Evolutionary conservation across 202 grass and related monocot species (phyloP), one percentile per base, ranked within the genome.

Genomic region (Panicum hallii): DNA sequence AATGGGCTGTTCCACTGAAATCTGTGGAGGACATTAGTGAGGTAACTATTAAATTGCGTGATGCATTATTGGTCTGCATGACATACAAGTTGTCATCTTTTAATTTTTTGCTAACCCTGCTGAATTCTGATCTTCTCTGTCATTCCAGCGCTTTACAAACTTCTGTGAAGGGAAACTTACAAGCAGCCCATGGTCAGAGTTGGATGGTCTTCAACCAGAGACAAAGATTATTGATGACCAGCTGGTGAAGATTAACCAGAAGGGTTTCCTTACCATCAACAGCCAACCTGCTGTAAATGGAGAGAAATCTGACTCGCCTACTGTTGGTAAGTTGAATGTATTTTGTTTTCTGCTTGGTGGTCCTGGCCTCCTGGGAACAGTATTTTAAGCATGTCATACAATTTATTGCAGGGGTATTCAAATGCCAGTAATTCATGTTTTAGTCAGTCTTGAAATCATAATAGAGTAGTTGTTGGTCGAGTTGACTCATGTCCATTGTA

Each of bases 261-360:
- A 94, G 72, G 94, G 91, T 55, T 97, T 93, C 82, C 94, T 97
- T 82, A 97, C 94, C 72, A 97, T 97, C 68, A 97, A 97, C 77
- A 97, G 94, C 72, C 94, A 97, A 79, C 94, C 94, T 84, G 74
- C 91, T 66, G 77, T 94, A 48, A 93, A 97, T 83, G 94, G 87
- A 84, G 94, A 92, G 67, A 93, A 79, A 78, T 97, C 94, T 45
- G 89, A 97, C 22, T 92, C 91, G 55, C 85, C 85, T 55, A 83
- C 87, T 74, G 89, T 97, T 64, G 94, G 94, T 93, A 87, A 20
- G 91, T 79, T 45, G 40, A 74, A 79, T 74, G 67, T 56, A 48
- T 67, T 72, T 78, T 43, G 3, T 20, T 52, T 9, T 34, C 22
- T 58, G 11, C 13, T 69, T 13, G 22, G 6, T 73, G 14, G 46